Base-by-base conservation (phyloP, 2,329 filamentous ascomycete species). In the Cladosporium austrohemisphaericum region DNA sequence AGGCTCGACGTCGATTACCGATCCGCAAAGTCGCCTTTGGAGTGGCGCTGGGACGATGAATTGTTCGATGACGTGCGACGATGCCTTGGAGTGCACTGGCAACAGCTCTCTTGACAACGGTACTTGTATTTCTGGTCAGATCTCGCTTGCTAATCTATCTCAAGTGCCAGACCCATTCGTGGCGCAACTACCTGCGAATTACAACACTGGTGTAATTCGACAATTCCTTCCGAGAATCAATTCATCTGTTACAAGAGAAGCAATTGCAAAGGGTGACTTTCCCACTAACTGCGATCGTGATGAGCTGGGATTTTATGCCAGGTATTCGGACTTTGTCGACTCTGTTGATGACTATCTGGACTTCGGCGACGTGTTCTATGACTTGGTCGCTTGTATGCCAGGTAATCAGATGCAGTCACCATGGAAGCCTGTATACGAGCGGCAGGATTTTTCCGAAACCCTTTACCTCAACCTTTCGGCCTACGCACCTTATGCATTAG, bases 381-480 rank as follows among this genome's bases (percentile, higher is more conserved):
- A 22, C 1, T 4, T 65, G 10, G 31, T 51, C 25, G 61, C 54
- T 7, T 66, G 64, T 38, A 65, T 67, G 64, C 60, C 61, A 2
- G 48, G 43, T 3, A 47, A 61, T 37, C 11, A 50, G 22, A 50
- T 14, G 1, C 31, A 41, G 5, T 57, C 62, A n/a, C 63, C 60
- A 10, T 67, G 65, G 63, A 49, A 47, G 31, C 9, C 22, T 19
- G 64, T 57, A 2, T 53, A 57, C 10, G 46, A 53, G 22, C 60
- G 62, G 9, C 65, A 67, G 40, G 60, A 65, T 8, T 64, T 67
- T 36, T 50, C 49, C 0, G 65, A 67, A 37, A 50, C 48, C 8
- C 49, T 66, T 0, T 66, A 64, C 52, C 36, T 66, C 9, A 61
- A 62, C 29, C 29, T n/a, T n/a, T n/a, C n/a, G n/a, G n/a, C n/a